These are phyloP conservation scores for Heteromeles arbutifolia DNA, from an alignment of 306 rosid species.

Conservation along the genomic window DNA sequence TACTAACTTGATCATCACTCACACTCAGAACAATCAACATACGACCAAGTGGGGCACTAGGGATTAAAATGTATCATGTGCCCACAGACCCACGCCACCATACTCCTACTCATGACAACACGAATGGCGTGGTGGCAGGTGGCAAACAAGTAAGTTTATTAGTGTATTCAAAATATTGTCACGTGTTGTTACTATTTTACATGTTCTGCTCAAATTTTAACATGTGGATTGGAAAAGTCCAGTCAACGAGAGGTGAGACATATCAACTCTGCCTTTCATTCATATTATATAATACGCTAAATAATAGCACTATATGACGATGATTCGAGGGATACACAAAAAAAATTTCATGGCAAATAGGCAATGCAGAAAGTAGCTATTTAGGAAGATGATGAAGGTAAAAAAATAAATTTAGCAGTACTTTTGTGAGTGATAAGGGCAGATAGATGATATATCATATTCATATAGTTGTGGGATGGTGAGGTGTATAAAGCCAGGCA, in stretches of 20 bases:
- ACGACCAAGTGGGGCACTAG: not conserved
- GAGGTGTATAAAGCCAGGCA: constrained; percentile 22
- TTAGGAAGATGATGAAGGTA: not conserved
- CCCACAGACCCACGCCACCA: too few relatives aligned
- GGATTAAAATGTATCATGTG: too few relatives aligned
- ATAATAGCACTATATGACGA: not conserved
- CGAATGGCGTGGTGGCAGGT: not conserved
- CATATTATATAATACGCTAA: too few relatives aligned
- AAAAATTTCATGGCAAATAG: not conserved
- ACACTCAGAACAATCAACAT: not conserved
- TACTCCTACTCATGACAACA: not conserved
- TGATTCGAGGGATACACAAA: not conserved
- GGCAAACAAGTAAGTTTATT: not conserved
- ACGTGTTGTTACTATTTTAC: too few relatives aligned
- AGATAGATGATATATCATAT: not conserved
- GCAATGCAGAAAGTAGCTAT: not conserved
- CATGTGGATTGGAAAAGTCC: too few relatives aligned
- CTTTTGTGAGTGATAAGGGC: not conserved
- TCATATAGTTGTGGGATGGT: not conserved
- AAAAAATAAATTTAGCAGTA: not conserved
- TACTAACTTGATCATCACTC: not conserved
- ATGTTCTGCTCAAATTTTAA: too few relatives aligned
- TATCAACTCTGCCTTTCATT: not conserved
- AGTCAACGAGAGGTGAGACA: too few relatives aligned
- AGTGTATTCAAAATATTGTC: too few relatives aligned